These are phyloP conservation scores for Prunella vulgaris DNA, from an alignment of 257 asterid genomes.

Conservation along the genomic window DNA sequence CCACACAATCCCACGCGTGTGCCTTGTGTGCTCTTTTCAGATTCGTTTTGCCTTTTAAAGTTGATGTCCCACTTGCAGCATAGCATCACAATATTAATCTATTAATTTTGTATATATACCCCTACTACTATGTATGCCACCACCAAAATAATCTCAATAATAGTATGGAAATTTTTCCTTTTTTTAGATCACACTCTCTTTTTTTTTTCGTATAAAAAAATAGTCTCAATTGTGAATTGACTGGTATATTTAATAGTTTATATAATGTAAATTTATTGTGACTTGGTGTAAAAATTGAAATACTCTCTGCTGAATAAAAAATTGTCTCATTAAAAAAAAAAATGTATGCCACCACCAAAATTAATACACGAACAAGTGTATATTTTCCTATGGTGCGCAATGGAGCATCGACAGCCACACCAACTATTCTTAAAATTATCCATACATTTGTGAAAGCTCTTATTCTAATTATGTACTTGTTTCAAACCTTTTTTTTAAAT, in stretches of 20 bases:
- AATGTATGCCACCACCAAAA: neutral
- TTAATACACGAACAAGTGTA: neutral
- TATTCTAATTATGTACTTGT: neutral
- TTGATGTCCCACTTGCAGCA: slow-evolving; percentile 29
- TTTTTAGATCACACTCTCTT: too few species aligned
- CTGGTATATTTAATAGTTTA: too few species aligned
- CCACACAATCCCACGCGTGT: slow-evolving; percentile 47
- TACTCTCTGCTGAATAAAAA: too few species aligned
- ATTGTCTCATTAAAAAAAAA: too few species aligned
- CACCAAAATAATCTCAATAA: too few species aligned
- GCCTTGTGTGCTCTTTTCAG: slow-evolving; percentile 10
- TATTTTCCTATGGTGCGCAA: neutral
- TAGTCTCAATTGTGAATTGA: too few species aligned
- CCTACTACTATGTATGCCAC: neutral
- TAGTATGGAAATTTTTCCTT: too few species aligned
- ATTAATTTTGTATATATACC: too few species aligned
- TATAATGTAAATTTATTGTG: too few species aligned
- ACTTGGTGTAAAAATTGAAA: too few species aligned
- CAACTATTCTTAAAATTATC: neutral
- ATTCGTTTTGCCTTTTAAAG: slow-evolving; percentile 5
- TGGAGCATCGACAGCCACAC: neutral
- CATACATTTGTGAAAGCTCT: neutral
- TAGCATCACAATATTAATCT: neutral
- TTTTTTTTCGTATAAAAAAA: too few species aligned
- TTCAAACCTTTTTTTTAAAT: neutral